Conservation (phyloP, 2,329 filamentous ascomycete genomes). For the Aspergillus versicolor region DNA sequence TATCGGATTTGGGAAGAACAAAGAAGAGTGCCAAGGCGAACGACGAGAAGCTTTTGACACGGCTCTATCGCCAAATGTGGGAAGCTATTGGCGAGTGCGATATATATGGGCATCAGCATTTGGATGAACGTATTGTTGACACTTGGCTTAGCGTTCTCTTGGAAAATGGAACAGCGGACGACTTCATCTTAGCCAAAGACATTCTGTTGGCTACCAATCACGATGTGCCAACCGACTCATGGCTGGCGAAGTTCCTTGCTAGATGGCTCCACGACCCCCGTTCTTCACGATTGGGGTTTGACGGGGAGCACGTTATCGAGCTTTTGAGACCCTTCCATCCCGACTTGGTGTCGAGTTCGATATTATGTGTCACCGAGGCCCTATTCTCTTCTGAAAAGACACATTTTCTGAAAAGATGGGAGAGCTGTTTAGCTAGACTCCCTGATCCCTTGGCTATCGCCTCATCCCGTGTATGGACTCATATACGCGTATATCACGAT, state of each 20-base stretch:
- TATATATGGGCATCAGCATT: constrained; percentile 33
- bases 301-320: constrained; percentile 15
- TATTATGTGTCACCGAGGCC: constrained; percentile 34
- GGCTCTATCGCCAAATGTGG: constrained; percentile 36
- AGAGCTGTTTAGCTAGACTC: constrained; percentile 24
- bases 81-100: constrained; percentile 36
- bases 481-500: constrained; percentile 13
- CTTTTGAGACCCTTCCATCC: constrained; percentile 26
- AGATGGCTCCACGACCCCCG: constrained; percentile 23
- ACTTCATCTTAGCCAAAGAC: constrained; percentile 27
- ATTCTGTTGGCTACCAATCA: constrained; percentile 28
- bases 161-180: constrained; percentile 11
- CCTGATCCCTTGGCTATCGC: constrained; percentile 22
- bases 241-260: constrained; percentile 29
- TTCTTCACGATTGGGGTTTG: constrained; percentile 3
- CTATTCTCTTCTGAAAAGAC: constrained; percentile 24
- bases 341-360: constrained; percentile 25
- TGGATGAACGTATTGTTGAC: constrained; percentile 29
- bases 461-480: constrained; percentile 26
- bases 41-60: constrained; percentile 18
- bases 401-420: constrained; percentile 32
- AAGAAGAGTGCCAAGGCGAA: constrained; percentile 11
- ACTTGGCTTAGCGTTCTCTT: constrained; percentile 33
- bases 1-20: constrained; percentile 22
- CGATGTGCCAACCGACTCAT: constrained; percentile 12